Evolutionary conservation across 2,329 filamentous ascomycete genomes (phyloP).

Genomic region (Colletotrichum kahawae): DNA sequence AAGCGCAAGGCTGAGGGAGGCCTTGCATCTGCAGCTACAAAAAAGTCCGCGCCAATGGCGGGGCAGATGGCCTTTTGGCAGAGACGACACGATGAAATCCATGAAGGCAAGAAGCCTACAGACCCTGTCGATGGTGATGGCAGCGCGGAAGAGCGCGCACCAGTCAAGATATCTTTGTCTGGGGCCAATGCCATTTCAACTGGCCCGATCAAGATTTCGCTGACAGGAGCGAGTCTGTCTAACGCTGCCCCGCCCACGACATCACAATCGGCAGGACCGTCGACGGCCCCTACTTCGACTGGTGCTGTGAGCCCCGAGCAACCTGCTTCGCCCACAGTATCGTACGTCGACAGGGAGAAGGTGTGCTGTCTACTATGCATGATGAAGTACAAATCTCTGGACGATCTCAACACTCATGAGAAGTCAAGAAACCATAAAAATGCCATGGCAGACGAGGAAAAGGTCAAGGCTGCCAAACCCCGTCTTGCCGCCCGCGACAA

Average conservation of each 20-base stretch:
- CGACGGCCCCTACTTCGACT: slow-evolving; percentile 9
- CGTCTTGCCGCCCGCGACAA: slow-evolving; percentile 40
- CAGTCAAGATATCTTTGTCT: slow-evolving; percentile 25
- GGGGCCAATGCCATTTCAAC: not conserved
- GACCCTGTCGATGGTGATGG: not conserved
- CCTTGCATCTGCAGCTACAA: slow-evolving; percentile 31
- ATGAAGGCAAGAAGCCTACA: slow-evolving; percentile 23
- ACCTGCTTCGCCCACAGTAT: slow-evolving; percentile 32
- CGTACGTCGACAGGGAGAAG: slow-evolving; percentile 63
- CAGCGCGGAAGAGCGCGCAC: slow-evolving; percentile 11
- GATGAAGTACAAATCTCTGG: slow-evolving; percentile 49
- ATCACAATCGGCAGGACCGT: not conserved
- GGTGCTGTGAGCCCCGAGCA: slow-evolving; percentile 5
- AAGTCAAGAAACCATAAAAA: slow-evolving; percentile 46
- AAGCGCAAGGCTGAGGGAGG: slow-evolving; percentile 57
- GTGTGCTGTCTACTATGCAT: slow-evolving; percentile 51
- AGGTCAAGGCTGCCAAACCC: slow-evolving; percentile 54
- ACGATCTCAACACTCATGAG: slow-evolving; percentile 48
- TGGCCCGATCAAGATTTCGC: slow-evolving; percentile 35
- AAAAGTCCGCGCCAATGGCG: slow-evolving; percentile 46
- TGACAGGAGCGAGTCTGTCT: slow-evolving; percentile 22
- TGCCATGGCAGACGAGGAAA: slow-evolving; percentile 43
- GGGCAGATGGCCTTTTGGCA: slow-evolving; percentile 51
- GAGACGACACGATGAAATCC: slow-evolving; percentile 47
- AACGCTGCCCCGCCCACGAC: not conserved